phyloP scores from a whole-genome alignment of 345 rosid species.

The Limnanthes douglasii region DNA sequence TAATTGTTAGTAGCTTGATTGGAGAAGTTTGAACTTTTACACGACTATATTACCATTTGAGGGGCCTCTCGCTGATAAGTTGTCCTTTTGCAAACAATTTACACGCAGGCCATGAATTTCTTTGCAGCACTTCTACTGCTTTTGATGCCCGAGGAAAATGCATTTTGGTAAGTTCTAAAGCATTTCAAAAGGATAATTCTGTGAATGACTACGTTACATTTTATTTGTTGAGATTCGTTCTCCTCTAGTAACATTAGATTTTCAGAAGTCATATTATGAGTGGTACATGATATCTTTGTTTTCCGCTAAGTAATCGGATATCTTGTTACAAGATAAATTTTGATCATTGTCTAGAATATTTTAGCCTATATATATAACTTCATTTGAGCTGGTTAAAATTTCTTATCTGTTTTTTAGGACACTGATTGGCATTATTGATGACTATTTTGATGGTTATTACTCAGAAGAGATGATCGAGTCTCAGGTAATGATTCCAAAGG shows the following conservation, averaged over 20 bases:
- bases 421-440: constrained; percentile 81
- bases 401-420: constrained; percentile 35
- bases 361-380: background rate
- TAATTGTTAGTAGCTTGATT: too few species aligned
- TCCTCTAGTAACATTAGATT: too few species aligned
- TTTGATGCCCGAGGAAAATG: constrained; percentile 99
- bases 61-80: too few species aligned
- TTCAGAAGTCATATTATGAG: too few species aligned
- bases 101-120: constrained; percentile 98
- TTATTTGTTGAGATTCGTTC: constrained; percentile 2
- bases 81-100: too few species aligned
- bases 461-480: constrained; percentile 99
- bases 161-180: constrained; percentile 70
- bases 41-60: too few species aligned
- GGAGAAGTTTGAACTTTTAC: too few species aligned
- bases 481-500: constrained; percentile 50
- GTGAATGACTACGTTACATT: background rate
- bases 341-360: too few species aligned
- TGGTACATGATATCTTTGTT: too few species aligned
- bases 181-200: constrained; percentile 4
- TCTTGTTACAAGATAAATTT: background rate
- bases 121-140: constrained; percentile 96
- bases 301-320: background rate
- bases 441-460: constrained; percentile 92
- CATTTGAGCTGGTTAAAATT: constrained; percentile 6